Evolutionary conservation across 441 rosid genomes (phyloP), one percentile per base, ranked within the genome.

Genomic region (Euphorbia celastroides): DNA sequence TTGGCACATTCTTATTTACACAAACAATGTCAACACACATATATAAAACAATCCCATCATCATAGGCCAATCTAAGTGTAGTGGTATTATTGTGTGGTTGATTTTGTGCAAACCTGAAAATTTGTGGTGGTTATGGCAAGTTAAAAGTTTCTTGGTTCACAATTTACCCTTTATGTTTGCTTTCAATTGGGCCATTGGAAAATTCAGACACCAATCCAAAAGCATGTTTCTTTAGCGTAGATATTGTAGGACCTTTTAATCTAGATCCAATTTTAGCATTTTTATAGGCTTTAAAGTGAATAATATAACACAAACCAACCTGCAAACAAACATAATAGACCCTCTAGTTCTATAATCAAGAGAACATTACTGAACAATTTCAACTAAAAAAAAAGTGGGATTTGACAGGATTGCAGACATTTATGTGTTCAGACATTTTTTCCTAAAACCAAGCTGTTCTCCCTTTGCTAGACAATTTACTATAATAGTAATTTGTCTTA

Each of bases 301-400:
- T 3, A 51, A 61, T 34, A 67, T 57, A 50, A 60, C 48, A 28
- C 52, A 13, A 52, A 42, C 59, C 46, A 62, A 68, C 60, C 25
- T 67, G 65, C 73, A 46, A 68, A 72, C 22, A 62, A 79, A 81
- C 82, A 72, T 55, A 59, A 38, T 48, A 42, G 79, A 59, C 82
- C 75, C 51, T 68, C 46, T 60, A 68, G 79, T 69, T 77, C 7
- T 26, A 55, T 72, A 65, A 83, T 83, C 80, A 73, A 65, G 79
- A 79, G 76, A 74, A 72, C 79, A 81, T 67, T 67, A 68, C 74
- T n/a, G 63, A 36, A 23, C 50, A 13, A 17, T 28, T 57, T 13
- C 36, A 38, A 31, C 8, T 60, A 41, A 70, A 70, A 42, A 65
- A 57, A 55, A 41, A 70, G 51, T n/a, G 27, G 65, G 69, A 34